Evolutionary conservation across 208 protist genomes (phyloP), one percentile per base, ranked within the genome.

Genomic region (Acanthamoeba healyi): DNA sequence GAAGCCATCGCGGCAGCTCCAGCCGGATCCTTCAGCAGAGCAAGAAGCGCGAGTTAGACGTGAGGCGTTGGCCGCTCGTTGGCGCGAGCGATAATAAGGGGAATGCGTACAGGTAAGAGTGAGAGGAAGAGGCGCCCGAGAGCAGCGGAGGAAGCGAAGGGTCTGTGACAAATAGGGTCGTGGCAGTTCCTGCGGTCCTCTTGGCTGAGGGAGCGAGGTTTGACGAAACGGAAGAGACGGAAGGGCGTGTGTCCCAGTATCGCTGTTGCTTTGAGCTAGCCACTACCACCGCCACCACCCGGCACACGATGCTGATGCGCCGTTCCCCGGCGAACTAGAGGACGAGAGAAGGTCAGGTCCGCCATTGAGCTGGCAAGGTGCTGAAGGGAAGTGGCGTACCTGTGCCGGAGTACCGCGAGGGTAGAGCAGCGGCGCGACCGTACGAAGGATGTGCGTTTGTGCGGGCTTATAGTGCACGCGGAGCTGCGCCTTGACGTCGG

Each of bases 301-400:
- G 67, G 67, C 67, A 77, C 67, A 77, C 67, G 67, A 77, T 77
- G 67, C 34, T 77, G 38, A 77, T 36, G 34, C 67, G 67, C 34
- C 67, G 67, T 22, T 72, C 63, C 4, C 58, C 58, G 26, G 29
- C 19, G 22, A 67, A 67, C 19, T 34, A 67, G 58, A 19, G 22
- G 22, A 67, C 19, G 4, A 67, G 58, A 19, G 22, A 67, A 34
- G 22, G 29, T 67, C 4, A 67, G 58, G 19, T 9, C 19, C 5
- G 5, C 58, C 5, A 49, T 49, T 67, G 4, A 67, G 9, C 7
- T 74, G 65, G n/a, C 19, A 70, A 38, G 3, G 65, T 9, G 14
- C 38, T 6, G 17, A 61, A 3, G 24, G 54, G 54, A 61, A 74
- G 32, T n/a, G n/a, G n/a, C n/a, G 36, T 44, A 77, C 67, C 34